Evolutionary conservation across 176 grass and related monocot species (phyloP).

Genomic region (Triticum turgidum): DNA sequence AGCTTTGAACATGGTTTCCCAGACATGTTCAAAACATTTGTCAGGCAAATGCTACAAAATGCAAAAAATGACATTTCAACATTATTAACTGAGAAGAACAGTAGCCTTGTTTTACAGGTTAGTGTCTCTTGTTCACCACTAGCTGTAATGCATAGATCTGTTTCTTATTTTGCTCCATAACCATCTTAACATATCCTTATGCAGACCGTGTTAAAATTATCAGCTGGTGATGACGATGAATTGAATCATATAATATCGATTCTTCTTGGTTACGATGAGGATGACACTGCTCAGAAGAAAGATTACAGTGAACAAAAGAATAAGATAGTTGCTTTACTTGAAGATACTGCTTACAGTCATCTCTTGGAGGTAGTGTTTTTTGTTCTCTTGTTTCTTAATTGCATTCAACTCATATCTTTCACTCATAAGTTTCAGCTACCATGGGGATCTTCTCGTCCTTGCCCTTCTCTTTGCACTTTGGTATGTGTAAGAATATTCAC

Average conservation of each 20-base stretch:
- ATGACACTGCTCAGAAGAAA: constrained; percentile 27
- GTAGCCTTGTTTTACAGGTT: constrained; percentile 94
- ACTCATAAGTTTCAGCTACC: background rate
- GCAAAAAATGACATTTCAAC: constrained; percentile 54
- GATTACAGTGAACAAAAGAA: constrained; percentile 46
- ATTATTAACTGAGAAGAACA: constrained; percentile 71
- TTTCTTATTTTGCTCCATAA: constrained; percentile 1
- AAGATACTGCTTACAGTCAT: constrained; percentile 89
- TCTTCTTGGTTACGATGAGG: constrained; percentile 59
- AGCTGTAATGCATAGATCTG: background rate
- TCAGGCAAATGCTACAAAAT: constrained; percentile 62
- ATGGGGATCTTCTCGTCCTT: background rate
- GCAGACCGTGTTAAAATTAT: constrained; percentile 78
- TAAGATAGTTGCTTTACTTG: constrained; percentile 78
- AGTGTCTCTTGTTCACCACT: constrained; percentile 11
- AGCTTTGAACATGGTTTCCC: constrained; percentile 57
- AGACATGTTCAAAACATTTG: constrained; percentile 63
- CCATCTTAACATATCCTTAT: constrained; percentile 10
- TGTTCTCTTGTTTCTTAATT: constrained; percentile 11
- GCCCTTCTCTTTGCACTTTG: background rate
- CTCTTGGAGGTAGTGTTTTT: constrained; percentile 68
- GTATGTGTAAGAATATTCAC: background rate
- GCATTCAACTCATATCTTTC: background rate
- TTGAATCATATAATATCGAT: constrained; percentile 61
- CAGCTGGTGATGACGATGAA: constrained; percentile 55